Evolutionary conservation across 1,139 yeast genomes (phyloP), one percentile per base, ranked within the genome.

Genomic region (Kodamaea suecica): DNA sequence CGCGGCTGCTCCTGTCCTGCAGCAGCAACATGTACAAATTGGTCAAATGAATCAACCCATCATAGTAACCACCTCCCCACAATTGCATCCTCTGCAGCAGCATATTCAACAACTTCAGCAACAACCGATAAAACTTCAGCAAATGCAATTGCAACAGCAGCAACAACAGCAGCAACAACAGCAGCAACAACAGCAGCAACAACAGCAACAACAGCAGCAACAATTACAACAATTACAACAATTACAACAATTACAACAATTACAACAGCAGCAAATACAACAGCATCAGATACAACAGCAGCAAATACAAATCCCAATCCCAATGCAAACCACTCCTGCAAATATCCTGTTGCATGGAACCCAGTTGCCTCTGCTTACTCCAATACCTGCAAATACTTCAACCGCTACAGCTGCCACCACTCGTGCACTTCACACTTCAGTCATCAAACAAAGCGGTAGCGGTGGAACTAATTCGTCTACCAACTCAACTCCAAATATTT

Each of bases 1-100:
- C 23, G 45, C 48, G 6, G 43, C 43, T 26, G 38, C 50, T 10
- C 38, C 45, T 9, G 47, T 55, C 3, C 45, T 41, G 14, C 39
- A 33, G 20, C 36, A 27, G 15, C 40, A 29, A 23, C 33, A 34
- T 20, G 29, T 32, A 7, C 43, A 27, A 19, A 12, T 12, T 24
- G 14, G 12, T 9, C 33, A 26, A 11, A 9, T n/a, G 6, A 8
- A 8, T 15, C 25, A 11, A 26, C 23, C 17, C 6, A 11, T n/a
- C 7, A 15, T 14, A 16, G 28, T 16, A 10, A 17, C 17, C 23
- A n/a, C 16, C 14, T 32, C 17, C 32, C 19, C 23, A 14, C 17
- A 17, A 27, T 11, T 20, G 13, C 25, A 12, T 11, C 4, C 17
- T 20, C 31, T 26, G 24, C 35, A 31, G 16, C 37, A 33, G 13